A percentile compares a stretch with the other conserved stretches of the same genome.
These are phyloP conservation scores for Rhodotorula mucilaginosa DNA, from an alignment of 1,284 basidiomycete genomes.

Conservation along the genomic window DNA sequence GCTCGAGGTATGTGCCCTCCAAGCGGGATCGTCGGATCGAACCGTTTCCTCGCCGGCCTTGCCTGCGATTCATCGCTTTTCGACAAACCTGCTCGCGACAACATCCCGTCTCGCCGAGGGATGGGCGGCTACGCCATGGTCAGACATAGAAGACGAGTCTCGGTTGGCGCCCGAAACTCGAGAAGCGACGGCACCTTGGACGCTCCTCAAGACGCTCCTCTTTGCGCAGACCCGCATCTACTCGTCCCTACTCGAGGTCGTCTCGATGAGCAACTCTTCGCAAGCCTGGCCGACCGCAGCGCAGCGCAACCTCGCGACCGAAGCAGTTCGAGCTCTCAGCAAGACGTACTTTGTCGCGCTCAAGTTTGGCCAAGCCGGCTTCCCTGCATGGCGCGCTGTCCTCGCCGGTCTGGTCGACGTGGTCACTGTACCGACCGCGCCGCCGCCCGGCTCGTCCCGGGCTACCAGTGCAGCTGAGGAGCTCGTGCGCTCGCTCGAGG, in stretches of 20 bases:
- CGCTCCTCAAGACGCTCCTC: slow-evolving; percentile 42
- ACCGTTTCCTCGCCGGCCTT: neutral
- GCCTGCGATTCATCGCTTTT: slow-evolving; percentile 11
- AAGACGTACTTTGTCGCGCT: slow-evolving; percentile 41
- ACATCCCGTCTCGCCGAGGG: slow-evolving; percentile 15
- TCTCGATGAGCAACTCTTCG: slow-evolving; percentile 1
- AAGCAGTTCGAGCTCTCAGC: slow-evolving; percentile 34
- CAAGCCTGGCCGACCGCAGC: slow-evolving; percentile 12
- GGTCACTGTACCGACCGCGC: neutral
- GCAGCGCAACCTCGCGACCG: slow-evolving; percentile 32
- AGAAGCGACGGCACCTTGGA: slow-evolving; percentile 37
- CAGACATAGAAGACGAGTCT: slow-evolving; percentile 25
- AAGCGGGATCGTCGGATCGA: slow-evolving; percentile 2
- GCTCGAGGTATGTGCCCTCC: slow-evolving; percentile 27
- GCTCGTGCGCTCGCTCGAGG: slow-evolving; percentile 29
- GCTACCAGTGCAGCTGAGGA: slow-evolving; percentile 15
- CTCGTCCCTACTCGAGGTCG: slow-evolving; percentile 39
- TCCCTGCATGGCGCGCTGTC: slow-evolving; percentile 40
- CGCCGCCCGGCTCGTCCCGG: neutral
- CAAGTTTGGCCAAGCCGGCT: slow-evolving; percentile 40
- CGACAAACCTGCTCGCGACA: slow-evolving; percentile 19
- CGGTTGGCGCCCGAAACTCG: slow-evolving; percentile 31
- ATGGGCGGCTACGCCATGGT: slow-evolving; percentile 38
- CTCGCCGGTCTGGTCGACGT: slow-evolving; percentile 41
- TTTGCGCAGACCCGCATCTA: slow-evolving; percentile 42